phyloP scores from a whole-genome alignment of 2,329 filamentous ascomycete genomes.

The Didymella pinodella region DNA sequence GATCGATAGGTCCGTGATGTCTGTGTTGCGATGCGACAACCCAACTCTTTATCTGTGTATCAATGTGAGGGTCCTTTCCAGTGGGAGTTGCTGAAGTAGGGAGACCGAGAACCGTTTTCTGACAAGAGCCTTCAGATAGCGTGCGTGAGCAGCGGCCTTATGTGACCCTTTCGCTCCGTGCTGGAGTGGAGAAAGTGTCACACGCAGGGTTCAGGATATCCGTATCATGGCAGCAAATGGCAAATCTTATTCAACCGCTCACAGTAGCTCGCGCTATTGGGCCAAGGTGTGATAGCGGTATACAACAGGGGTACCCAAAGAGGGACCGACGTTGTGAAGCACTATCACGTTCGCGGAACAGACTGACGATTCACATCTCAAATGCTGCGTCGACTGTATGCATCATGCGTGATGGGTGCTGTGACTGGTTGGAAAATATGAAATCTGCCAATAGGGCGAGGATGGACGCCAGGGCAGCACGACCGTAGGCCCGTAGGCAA shows the following conservation, averaged over 20 bases:
- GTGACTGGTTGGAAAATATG: constrained; percentile 39
- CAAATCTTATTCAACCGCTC: constrained; percentile 48
- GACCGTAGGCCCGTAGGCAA: constrained; percentile 33
- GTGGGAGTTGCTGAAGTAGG: not conserved
- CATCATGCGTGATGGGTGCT: constrained; percentile 33
- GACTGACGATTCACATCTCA: constrained; percentile 32
- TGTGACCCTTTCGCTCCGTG: constrained; percentile 45
- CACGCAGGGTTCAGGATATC: constrained; percentile 43
- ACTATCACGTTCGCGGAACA: constrained; percentile 39
- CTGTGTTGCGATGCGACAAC: constrained; percentile 34
- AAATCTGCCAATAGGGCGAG: constrained; percentile 32
- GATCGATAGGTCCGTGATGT: constrained; percentile 33
- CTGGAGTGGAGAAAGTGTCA: constrained; percentile 40
- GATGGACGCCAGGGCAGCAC: constrained; percentile 31
- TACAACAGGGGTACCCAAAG: constrained; percentile 34
- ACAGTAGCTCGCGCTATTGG: constrained; percentile 46
- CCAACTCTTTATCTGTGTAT: constrained; percentile 32
- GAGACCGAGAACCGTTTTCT: constrained; percentile 19
- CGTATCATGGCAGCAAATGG: constrained; percentile 47
- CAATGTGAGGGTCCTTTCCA: constrained; percentile 17
- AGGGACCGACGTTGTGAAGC: constrained; percentile 35
- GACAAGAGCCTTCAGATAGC: constrained; percentile 31
- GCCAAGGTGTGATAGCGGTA: constrained; percentile 50
- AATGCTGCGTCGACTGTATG: constrained; percentile 29
- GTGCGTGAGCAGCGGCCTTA: constrained; percentile 41